Base-by-base conservation (phyloP, 805 yeast species). In the Cyberlindnera americana region DNA sequence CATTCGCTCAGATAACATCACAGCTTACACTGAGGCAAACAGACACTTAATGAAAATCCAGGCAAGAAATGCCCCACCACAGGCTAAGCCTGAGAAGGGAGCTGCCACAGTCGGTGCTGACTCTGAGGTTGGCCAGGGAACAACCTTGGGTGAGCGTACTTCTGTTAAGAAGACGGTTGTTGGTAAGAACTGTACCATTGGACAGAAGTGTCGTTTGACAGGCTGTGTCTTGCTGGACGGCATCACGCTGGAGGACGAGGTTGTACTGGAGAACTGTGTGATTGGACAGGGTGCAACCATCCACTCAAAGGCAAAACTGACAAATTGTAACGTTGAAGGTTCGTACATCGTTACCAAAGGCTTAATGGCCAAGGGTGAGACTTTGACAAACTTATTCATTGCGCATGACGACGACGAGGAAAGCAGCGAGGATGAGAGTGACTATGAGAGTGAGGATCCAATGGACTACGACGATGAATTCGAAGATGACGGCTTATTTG, bases 1-100 rank as follows among this genome's bases (percentile, higher is more conserved):
- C 55, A 72, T 86, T 44, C 75, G 98, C 50, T 73, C 84, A 35
- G 89, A 88, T 58, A 86, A 81, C 56, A 66, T 87, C 33, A 74
- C 85, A 2, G 85, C 91, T 2, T 89, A 81, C 60, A 75, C 88
- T 78, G 99, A 93, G 64, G 89, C 95, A 16, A 93, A 89, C 59
- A 71, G 99, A 46, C 72, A 75, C 54, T 71, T 83, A 41, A 73
- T 91, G 74, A 83, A 77, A 56, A 58, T 72, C 29, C 78, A 77
- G 52, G 90, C 90, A 1, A 66, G 66, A 40, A 46, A 46, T 17
- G 47, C 45, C 16, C 47, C 53, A 10, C 38, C 50, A 19, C 48
- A 55, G 13, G 33, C 49, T 9, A 53, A 53, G 28, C 57, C 69
- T 2, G 78, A 75, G 19, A 75, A 75, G 50, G 62, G 66, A 11